Evolutionary conservation across 75 land plant genomes (phyloP).

Genomic region (Selaginella tamariscina): DNA sequence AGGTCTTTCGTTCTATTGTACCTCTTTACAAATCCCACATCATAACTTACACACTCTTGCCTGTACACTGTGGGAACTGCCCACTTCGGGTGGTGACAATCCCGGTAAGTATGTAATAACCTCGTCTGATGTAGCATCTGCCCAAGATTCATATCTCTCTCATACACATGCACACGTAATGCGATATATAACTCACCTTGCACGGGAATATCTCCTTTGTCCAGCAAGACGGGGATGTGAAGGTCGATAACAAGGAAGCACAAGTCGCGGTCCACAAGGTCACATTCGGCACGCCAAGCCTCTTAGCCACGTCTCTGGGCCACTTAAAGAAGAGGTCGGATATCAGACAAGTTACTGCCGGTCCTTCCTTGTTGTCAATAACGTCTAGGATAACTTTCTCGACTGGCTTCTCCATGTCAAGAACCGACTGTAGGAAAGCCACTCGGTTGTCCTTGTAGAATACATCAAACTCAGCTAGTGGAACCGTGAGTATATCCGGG

Average conservation of each 20-base stretch:
- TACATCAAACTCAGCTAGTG: not conserved
- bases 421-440: not conserved
- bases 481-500: too few relatives aligned
- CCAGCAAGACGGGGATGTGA: not conserved
- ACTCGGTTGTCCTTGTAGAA: not conserved
- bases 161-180: not conserved
- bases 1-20: not conserved
- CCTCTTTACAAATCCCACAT: not conserved
- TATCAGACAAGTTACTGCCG: not conserved
- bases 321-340: not conserved
- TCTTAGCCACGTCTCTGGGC: not conserved
- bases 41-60: not conserved
- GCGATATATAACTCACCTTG: not conserved
- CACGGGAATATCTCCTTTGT: not conserved
- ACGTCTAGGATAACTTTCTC: not conserved
- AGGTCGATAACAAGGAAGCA: not conserved
- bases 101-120: not conserved
- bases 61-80: not conserved
- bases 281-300: not conserved
- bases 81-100: not conserved
- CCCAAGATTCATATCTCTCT: not conserved
- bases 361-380: not conserved
- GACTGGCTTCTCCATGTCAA: not conserved
- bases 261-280: not conserved
- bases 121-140: not conserved